These are phyloP conservation scores for Tulasnella sp. DNA, from an alignment of 768 basidiomycete species.

Conservation along the genomic window DNA sequence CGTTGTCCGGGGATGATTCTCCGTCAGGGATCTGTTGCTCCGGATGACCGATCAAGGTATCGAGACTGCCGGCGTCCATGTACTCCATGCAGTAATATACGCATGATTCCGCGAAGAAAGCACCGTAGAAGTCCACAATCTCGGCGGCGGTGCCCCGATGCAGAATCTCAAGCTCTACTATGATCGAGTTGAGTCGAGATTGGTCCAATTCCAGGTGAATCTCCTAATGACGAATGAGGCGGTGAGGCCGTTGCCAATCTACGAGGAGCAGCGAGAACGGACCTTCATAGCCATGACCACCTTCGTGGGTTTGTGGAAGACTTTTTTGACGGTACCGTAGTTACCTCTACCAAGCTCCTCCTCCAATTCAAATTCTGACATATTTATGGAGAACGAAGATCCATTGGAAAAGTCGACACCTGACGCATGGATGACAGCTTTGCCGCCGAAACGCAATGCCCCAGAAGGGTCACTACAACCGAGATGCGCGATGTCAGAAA, in stretches of 20 bases:
- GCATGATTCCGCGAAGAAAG: slow-evolving; percentile 99
- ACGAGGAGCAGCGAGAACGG: slow-evolving; percentile 16
- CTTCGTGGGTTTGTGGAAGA: slow-evolving; percentile 86
- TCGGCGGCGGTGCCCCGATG: slow-evolving; percentile 84
- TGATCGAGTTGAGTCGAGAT: slow-evolving; percentile 85
- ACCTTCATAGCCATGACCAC: slow-evolving; percentile 99
- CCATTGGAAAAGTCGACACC: slow-evolving; percentile 89
- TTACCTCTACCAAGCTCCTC: slow-evolving; percentile 95
- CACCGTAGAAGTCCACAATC: slow-evolving; percentile 98
- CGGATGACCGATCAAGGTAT: slow-evolving; percentile 41
- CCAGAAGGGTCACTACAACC: slow-evolving; percentile 82
- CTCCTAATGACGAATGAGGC: slow-evolving; percentile 47
- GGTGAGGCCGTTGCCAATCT: slow-evolving; percentile 11
- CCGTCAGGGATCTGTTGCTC: neutral
- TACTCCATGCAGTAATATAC: slow-evolving; percentile 99
- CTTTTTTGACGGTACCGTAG: slow-evolving; percentile 95
- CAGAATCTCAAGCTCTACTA: slow-evolving; percentile 97
- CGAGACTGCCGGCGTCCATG: slow-evolving; percentile 97
- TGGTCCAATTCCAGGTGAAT: slow-evolving; percentile 93
- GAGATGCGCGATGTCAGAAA: slow-evolving; percentile 9
- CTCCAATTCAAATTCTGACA: slow-evolving; percentile 79
- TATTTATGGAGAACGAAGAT: slow-evolving; percentile 84
- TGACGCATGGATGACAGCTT: slow-evolving; percentile 81
- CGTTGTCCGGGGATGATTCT: neutral
- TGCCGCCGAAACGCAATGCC: slow-evolving; percentile 85